phyloP scores from a whole-genome alignment of 2,329 filamentous ascomycete genomes.

The Aspergillus uvarum region DNA sequence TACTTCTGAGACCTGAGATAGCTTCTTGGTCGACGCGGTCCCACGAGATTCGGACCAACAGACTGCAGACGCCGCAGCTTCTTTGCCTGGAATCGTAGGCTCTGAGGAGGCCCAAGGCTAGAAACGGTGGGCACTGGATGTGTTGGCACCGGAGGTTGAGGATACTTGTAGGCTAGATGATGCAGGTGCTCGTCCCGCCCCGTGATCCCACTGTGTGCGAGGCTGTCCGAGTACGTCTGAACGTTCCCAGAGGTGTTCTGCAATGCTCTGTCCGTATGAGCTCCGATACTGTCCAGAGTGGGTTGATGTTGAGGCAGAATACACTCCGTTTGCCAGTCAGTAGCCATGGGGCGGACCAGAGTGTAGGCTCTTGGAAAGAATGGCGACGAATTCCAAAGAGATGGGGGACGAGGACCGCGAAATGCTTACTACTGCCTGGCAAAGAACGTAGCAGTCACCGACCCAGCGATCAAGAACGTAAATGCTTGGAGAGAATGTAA shows the following conservation, averaged over 20 bases:
- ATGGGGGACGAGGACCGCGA: conserved; percentile 32
- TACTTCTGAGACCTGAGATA: conserved; percentile 47
- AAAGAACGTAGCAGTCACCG: conserved; percentile 39
- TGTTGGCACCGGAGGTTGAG: conserved; percentile 28
- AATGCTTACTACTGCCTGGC: conserved; percentile 41
- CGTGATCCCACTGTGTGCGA: conserved; percentile 28
- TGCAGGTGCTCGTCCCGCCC: conserved; percentile 38
- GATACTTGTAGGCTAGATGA: conserved; percentile 38
- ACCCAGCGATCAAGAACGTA: conserved; percentile 40
- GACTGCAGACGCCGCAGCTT: conserved; percentile 39
- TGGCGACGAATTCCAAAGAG: conserved; percentile 42
- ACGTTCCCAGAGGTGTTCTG: conserved; percentile 47
- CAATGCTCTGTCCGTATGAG: conserved; percentile 39
- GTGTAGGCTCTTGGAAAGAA: conserved; percentile 40
- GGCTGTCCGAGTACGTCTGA: conserved; percentile 40
- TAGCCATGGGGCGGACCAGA: conserved; percentile 38
- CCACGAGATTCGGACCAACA: conserved; percentile 27
- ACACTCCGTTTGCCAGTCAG: conserved; percentile 43
- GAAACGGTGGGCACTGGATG: conserved; percentile 27
- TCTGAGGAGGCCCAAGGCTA: conserved; percentile 30
- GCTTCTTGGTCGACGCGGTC: conserved; percentile 31
- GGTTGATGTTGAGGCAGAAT: conserved; percentile 40
- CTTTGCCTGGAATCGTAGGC: conserved; percentile 34
- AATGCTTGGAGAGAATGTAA: conserved; percentile 44
- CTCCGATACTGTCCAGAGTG: conserved; percentile 35